Base-by-base conservation (phyloP, 2,329 filamentous ascomycete species). In the Neopestalotiopsis rosae region DNA sequence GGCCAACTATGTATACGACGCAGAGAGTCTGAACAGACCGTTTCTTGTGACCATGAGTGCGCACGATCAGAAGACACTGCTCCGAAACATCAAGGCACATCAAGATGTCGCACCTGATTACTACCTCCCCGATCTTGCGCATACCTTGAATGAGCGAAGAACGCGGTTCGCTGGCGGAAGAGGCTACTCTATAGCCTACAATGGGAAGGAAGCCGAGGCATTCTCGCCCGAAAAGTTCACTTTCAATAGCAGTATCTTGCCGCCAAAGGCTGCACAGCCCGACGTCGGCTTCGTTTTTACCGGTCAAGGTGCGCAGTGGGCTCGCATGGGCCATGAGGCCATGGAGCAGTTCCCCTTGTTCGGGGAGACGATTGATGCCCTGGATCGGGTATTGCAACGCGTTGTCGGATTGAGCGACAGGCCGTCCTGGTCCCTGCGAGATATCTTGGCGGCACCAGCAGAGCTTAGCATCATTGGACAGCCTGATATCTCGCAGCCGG, bases 271-370 rank as follows among this genome's bases (percentile, higher is more conserved):
- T 45, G 68, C 63, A 20, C 71, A 57, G n/a, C n/a, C 38, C 71
- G 5, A 72, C 72, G 3, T 28, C 76, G 2, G 69, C 32, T 72
- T 13, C 69, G 71, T 76, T 5, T 76, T 76, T 59, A 76, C 74
- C 2, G 74, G 73, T 7, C 74, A 76, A 66, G 77, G 77, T 42
- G 74, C 77, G 4, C 76, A 79, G 69, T 79, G 76, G 76, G 52
- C 67, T 10, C 69, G 71, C 10, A 78, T 78, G 77, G 77, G 74
- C 3, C 69, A 56, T 24, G 68, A 72, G 17, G 67, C 75, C 40
- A 69, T 74, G n/a, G 64, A 49, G 2, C 69, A 69, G 57, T 32
- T 40, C 61, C 66, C 64, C 9, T 56, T 63, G 10, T 71, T 73
- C 68, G 61, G 66, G 24, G 32, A 38, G n/a, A 67, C 72, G 1